phyloP scores from a whole-genome alignment of 768 basidiomycete genomes.

The Boletus tylopilopsis region DNA sequence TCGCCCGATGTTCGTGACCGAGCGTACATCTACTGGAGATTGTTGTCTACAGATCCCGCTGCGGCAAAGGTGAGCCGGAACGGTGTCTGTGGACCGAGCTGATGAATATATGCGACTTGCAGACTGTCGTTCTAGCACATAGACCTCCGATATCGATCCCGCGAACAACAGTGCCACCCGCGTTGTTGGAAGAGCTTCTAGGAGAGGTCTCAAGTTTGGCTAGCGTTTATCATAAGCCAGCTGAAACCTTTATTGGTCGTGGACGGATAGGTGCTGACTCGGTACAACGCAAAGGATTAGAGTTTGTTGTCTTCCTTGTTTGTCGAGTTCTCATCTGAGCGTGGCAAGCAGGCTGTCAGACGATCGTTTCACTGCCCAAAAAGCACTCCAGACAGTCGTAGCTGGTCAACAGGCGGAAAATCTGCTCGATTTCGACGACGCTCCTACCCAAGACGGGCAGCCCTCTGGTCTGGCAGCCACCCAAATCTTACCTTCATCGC shows the following conservation, averaged over 20 bases:
- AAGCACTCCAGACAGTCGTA: slow-evolving; percentile 84
- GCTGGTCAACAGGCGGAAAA: slow-evolving; percentile 94
- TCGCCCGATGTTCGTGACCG: slow-evolving; percentile 95
- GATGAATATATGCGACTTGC: background rate
- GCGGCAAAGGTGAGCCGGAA: slow-evolving; percentile 74
- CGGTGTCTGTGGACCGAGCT: background rate
- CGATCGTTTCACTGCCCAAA: slow-evolving; percentile 70
- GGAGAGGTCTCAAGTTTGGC: slow-evolving; percentile 87
- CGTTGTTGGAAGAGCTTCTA: slow-evolving; percentile 85
- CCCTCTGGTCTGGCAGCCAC: slow-evolving; percentile 79
- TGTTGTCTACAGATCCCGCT: slow-evolving; percentile 90
- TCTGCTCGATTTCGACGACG: slow-evolving; percentile 89
- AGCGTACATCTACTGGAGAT: slow-evolving; percentile 97
- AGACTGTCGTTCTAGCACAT: slow-evolving; percentile 86
- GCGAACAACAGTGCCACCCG: slow-evolving; percentile 84
- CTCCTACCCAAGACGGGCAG: slow-evolving; percentile 48
- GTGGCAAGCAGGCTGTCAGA: slow-evolving; percentile 47
- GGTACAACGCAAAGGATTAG: slow-evolving; percentile 58
- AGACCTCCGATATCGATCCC: slow-evolving; percentile 93
- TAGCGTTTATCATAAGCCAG: slow-evolving; percentile 97
- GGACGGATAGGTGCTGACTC: slow-evolving; percentile 85
- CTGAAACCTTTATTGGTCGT: slow-evolving; percentile 91
- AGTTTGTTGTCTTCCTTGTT: slow-evolving; percentile 40
- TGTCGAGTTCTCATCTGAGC: slow-evolving; percentile 1
- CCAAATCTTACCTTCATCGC: slow-evolving; percentile 62